Base-by-base conservation (phyloP, 805 yeast genomes). In the Saturnispora mendoncae region DNA sequence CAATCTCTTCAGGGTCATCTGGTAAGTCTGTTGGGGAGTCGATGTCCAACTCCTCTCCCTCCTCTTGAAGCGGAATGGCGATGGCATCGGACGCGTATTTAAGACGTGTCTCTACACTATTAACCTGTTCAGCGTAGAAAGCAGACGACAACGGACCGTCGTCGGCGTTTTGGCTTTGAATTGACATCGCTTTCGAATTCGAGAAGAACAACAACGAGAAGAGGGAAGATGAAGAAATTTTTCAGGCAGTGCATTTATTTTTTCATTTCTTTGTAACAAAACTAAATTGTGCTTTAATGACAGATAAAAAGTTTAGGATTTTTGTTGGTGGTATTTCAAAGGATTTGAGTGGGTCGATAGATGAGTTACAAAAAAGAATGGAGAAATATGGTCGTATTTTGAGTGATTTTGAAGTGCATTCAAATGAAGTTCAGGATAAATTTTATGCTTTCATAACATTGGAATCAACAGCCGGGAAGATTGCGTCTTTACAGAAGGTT, bases 1-100 rank as follows among this genome's bases (percentile, higher is more conserved):
- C 77, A 47, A 92, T 69, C 55, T 92, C 97, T 34, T 76, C 71
- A 4, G 95, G 84, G 58, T 90, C 95, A 18, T 84, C 95, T 4
- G 95, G 94, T 43, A 87, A 68, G 55, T 90, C 97, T 27, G 78
- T 77, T 39, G 73, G 73, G 45, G 83, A 70, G 54, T 87, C 90
- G 51, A 92, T 75, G 39, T 85, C 81, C 48, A 90, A 95, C 46
- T 85, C 83, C 62, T 87, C 95, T 52, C 81, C 84, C 44, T 80
- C 78, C 43, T 73, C 81, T 47, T 70, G 71, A 56, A 86, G 66
- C 33, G 95, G 96, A 54, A 90, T 81, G 10, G 62, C 49, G 13
- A 60, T 54, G 34, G 52, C 56, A 13, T 48, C 48, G 8, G 59
- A 47, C 1, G 51, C 44, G 36, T 47, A 56, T 14, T 46, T 44